Evolutionary conservation across 192 early-diverging fungal genomes (phyloP), one percentile per base, ranked within the genome.

Genomic region (Umbelopsis sp.): DNA sequence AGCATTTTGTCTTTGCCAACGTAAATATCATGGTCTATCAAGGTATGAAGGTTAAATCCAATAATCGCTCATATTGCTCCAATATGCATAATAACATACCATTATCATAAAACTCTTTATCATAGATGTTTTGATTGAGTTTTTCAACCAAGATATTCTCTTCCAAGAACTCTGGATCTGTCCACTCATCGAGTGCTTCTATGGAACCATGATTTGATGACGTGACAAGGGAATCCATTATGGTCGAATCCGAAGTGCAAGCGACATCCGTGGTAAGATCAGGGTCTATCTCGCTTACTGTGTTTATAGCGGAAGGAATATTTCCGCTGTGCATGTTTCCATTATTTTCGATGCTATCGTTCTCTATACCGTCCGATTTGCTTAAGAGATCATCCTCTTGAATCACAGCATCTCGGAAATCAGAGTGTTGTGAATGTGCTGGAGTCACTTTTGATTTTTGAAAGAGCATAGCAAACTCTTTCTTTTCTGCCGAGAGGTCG

Each of bases 1-100:
- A 62, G 31, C 11, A 34, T 2, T n/a, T 62, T 62, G 14, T 62
- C 56, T 29, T 32, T 62, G 31, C 56, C 56, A 12, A 62, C 17
- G n/a, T 62, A 62, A 34, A 34, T 62, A 12, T 34, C 29, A 62
- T 62, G 56, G 4, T 62, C 56, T 62, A 12, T n/a, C n/a, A n/a
- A n/a, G n/a, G n/a, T 2, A 17, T 8, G 31, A 29, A 62, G 2
- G 26, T 34, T 12, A 34, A 0, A 62, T 29, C 12, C 4, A 5
- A 7, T 34, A 3, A 36, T 11, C 10, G 31, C 12, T 7, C 26
- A 31, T 62, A 14, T 34, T 17, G 26, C 29, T 14, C 4, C 4
- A 49, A 14, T 62, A 2, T 4, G 3, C 31, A 29, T 0, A 11
- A 34, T 3, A 4, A 32, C 31, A 3, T 34, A 62, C 56, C 56